These are phyloP conservation scores for Mucuna pruriens DNA, from an alignment of 306 rosid species.

Conservation along the genomic window DNA sequence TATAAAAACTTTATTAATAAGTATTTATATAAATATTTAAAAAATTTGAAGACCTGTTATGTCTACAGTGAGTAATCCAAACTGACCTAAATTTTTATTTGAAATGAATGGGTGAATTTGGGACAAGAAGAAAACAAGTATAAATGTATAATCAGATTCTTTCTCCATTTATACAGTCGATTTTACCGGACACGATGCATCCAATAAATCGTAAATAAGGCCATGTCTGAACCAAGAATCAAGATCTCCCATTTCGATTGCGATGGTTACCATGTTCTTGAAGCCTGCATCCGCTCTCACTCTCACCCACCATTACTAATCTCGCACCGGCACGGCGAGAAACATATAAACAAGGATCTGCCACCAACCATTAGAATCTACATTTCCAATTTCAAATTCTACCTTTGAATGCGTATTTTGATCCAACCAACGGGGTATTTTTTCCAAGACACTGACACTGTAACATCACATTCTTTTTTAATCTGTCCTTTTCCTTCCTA, in stretches of 20 bases:
- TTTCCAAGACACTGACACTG: background rate
- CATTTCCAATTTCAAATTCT: background rate
- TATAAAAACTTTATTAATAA: too few relatives aligned
- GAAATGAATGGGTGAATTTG: too few relatives aligned
- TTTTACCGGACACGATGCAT: background rate
- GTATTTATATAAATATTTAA: too few relatives aligned
- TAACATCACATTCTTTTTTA: background rate
- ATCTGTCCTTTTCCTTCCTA: constrained; percentile 54
- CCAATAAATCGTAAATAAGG: background rate
- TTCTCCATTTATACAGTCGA: too few relatives aligned
- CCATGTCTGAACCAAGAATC: background rate
- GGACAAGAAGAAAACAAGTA: too few relatives aligned
- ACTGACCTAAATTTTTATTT: too few relatives aligned
- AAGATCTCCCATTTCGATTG: constrained; percentile 31
- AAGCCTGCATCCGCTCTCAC: background rate
- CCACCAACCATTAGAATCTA: too few relatives aligned
- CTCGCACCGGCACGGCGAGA: background rate
- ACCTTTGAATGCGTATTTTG: background rate
- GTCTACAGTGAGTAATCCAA: too few relatives aligned
- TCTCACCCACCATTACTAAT: background rate
- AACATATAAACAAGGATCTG: too few relatives aligned
- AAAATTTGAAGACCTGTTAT: too few relatives aligned
- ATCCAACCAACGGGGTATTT: background rate
- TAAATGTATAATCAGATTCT: too few relatives aligned
- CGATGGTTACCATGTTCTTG: background rate